A percentile compares a stretch with the other conserved stretches of the same genome.
phyloP scores from a whole-genome alignment of 2,329 filamentous ascomycete species.

The Camillea tinctor region DNA sequence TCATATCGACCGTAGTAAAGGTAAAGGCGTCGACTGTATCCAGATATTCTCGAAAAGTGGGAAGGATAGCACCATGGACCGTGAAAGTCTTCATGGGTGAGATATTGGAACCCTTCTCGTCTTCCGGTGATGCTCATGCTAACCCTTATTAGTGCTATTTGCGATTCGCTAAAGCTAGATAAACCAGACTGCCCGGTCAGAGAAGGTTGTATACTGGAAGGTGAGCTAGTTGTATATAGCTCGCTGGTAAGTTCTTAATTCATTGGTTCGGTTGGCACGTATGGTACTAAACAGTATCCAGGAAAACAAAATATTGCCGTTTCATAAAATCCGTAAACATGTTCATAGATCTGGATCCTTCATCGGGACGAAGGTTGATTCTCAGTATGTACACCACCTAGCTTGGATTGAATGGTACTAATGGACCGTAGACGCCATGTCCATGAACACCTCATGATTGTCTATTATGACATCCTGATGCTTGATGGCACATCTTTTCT shows the following conservation, averaged over 20 bases:
- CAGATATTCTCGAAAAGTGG: conserved; percentile 91
- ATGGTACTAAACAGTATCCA: conserved; percentile 28
- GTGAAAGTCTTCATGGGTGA: conserved; percentile 56
- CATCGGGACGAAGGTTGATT: conserved; percentile 68
- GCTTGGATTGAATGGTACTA: conserved; percentile 8
- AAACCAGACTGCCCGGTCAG: conserved; percentile 56
- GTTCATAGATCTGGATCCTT: conserved; percentile 70
- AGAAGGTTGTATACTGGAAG: conserved; percentile 73
- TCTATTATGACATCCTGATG: conserved; percentile 59
- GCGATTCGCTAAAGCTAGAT: conserved; percentile 63
- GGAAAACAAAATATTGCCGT: conserved; percentile 65
- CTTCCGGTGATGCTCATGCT: not conserved
- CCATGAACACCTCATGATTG: conserved; percentile 59
- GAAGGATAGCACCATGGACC: conserved; percentile 80
- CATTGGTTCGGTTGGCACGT: not conserved
- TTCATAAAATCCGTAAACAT: conserved; percentile 81
- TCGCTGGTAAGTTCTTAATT: conserved; percentile 45
- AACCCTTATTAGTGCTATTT: conserved; percentile 49
- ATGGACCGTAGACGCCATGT: conserved; percentile 40
- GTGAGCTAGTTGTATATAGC: conserved; percentile 78
- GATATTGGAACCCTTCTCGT: conserved; percentile 9
- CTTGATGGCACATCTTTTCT: conserved; percentile 55
- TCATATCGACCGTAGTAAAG: conserved; percentile 67
- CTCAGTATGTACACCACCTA: conserved; percentile 48
- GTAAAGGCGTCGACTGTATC: conserved; percentile 53